Base-by-base conservation (phyloP, 202 grass and related monocot species). In the Carex arenaria region DNA sequence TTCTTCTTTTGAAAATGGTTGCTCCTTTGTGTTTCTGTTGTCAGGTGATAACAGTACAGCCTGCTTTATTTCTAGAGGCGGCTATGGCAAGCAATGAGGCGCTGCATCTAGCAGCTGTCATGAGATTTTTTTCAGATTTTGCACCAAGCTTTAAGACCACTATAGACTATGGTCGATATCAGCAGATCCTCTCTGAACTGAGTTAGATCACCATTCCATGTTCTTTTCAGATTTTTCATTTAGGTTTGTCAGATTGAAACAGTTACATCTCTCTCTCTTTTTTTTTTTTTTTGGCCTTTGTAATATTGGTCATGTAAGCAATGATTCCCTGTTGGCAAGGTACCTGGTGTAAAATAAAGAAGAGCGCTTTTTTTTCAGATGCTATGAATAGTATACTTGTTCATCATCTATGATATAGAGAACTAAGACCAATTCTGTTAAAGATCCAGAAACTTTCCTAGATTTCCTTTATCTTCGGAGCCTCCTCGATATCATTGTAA, bases 41-140 rank as follows among this genome's bases (percentile, higher is more conserved):
- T 52, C 82, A 98, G 95, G 95, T 98, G 51, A 90, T 98, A 31
- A 95, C 93, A 18, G 91, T 98, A 84, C 92, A 86, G 43, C 95
- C 95, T 72, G 71, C 78, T 40, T 74, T 98, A 64, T 98, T 98
- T 74, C 86, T 98, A 20, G 95, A 98, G 80, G 87, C 92, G 74
- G 93, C 95, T 65, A 77, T 95, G 69, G 88, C 71, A 0, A 90
- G 34, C 13, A 91, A 90, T 84, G 91, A 89, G 18, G 56, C 83
- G 12, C 86, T 69, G 57, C 90, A 91, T 79, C 76, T 98, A 56
- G 93, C 95, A 17, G 87, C 95, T 0, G 80, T 95, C 79, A 87
- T 98, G 61, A 92, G 91, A 55, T 95, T 93, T 86, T 98, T 98
- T 81, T 83, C 85, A 8, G 95, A 98, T 65, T 92, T 93, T 72